These are phyloP conservation scores for Endothia cerciana DNA, from an alignment of 2,329 filamentous ascomycete genomes.

Conservation along the genomic window DNA sequence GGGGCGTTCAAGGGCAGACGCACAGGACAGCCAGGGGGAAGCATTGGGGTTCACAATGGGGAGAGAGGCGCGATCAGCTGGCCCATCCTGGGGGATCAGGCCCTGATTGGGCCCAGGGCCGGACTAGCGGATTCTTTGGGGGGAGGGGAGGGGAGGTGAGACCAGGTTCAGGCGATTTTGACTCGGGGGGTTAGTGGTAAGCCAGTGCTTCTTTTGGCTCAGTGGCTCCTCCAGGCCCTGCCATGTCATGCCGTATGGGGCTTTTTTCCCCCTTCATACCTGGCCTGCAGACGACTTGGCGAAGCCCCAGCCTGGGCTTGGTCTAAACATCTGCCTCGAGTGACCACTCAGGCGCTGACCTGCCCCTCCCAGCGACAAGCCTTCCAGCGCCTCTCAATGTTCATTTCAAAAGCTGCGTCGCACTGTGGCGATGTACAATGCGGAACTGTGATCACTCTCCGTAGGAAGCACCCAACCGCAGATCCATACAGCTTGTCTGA, in stretches of 20 bases:
- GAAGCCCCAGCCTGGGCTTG: no score
- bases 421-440: background rate
- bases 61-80: slow-evolving; percentile 17
- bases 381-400: background rate
- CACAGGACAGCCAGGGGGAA: slow-evolving; percentile 6
- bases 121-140: slow-evolving; percentile 7
- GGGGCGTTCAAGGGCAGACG: slow-evolving; percentile 5
- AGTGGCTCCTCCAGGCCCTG: no score
- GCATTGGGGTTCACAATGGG: slow-evolving; percentile 12
- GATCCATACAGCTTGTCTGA: no score
- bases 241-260: no score
- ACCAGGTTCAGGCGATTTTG: background rate
- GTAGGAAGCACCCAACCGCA: no score
- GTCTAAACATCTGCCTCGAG: background rate
- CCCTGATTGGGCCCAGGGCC: slow-evolving; percentile 32
- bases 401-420: background rate
- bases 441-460: background rate
- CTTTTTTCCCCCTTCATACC: background rate
- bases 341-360: slow-evolving; percentile 3
- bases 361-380: background rate
- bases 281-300: slow-evolving; percentile 12
- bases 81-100: slow-evolving; percentile 27
- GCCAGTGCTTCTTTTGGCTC: background rate
- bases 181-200: background rate
- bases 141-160: background rate